Conservation (phyloP, 2,329 filamentous ascomycete species). For the Magnaporthales sp. region DNA sequence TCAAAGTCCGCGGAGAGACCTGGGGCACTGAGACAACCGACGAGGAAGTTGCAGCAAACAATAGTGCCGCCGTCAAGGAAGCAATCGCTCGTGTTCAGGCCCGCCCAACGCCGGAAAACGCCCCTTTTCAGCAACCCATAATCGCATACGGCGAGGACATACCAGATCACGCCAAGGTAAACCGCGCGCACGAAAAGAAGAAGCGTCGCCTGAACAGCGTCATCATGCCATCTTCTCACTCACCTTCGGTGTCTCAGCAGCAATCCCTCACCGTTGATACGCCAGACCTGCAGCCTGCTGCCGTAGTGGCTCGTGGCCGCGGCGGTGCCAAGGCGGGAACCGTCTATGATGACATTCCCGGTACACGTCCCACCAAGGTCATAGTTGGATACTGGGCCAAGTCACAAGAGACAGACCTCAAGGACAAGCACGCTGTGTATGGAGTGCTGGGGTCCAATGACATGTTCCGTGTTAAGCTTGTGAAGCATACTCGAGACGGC, state of each 20-base stretch:
- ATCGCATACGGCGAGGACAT: constrained; percentile 44
- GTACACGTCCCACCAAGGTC: constrained; percentile 47
- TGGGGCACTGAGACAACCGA: constrained; percentile 23
- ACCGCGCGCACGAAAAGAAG: constrained; percentile 30
- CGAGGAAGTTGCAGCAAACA: constrained; percentile 27
- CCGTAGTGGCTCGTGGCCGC: constrained; percentile 1
- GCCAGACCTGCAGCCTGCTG: background rate
- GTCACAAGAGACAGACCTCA: constrained; percentile 35
- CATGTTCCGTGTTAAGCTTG: constrained; percentile 56
- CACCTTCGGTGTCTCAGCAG: background rate
- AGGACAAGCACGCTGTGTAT: constrained; percentile 52
- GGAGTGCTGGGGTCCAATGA: constrained; percentile 55
- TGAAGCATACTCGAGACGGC: constrained; percentile 51
- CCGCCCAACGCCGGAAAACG: constrained; percentile 34
- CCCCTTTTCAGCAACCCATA: constrained; percentile 23
- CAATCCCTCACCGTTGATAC: background rate
- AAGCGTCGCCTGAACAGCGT: constrained; percentile 29
- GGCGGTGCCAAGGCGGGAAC: constrained; percentile 5
- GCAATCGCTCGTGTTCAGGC: constrained; percentile 34
- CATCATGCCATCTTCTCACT: background rate
- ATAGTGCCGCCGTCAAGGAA: constrained; percentile 35
- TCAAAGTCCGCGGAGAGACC: constrained; percentile 40
- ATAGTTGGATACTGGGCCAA: constrained; percentile 51
- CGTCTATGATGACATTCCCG: constrained; percentile 33
- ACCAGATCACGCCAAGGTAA: constrained; percentile 28